Conservation (phyloP, 2,329 filamentous ascomycete species). For the Fonsecaea nubica region DNA sequence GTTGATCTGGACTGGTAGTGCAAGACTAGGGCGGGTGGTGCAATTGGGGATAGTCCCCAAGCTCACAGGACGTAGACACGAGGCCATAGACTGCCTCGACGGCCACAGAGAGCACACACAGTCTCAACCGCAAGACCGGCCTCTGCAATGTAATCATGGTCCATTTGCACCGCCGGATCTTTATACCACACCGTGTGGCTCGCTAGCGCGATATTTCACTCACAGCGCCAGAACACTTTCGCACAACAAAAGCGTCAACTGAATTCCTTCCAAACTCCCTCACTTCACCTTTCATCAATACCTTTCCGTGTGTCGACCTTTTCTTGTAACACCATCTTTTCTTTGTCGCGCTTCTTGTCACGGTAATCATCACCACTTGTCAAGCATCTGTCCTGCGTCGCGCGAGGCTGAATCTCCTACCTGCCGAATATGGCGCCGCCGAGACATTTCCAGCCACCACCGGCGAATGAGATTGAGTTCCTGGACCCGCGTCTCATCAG, state of each 20-base stretch:
- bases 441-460: background rate
- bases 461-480: background rate
- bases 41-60: background rate
- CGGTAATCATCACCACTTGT: background rate
- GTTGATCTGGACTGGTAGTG: background rate
- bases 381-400: background rate
- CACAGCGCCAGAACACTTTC: background rate
- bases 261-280: background rate
- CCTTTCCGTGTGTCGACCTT: background rate
- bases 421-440: background rate
- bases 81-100: background rate
- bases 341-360: background rate
- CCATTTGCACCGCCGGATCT: constrained; percentile 1
- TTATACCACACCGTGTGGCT: constrained; percentile 1
- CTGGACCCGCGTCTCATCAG: background rate
- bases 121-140: background rate
- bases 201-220: constrained; percentile 4
- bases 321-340: constrained; percentile 5
- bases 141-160: background rate
- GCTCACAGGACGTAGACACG: background rate
- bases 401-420: background rate
- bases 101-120: background rate
- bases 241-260: background rate
- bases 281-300: constrained; percentile 8
- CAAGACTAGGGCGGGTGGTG: background rate